These are phyloP conservation scores for Heritiera fomes DNA, from an alignment of 345 rosid genomes.

Conservation along the genomic window DNA sequence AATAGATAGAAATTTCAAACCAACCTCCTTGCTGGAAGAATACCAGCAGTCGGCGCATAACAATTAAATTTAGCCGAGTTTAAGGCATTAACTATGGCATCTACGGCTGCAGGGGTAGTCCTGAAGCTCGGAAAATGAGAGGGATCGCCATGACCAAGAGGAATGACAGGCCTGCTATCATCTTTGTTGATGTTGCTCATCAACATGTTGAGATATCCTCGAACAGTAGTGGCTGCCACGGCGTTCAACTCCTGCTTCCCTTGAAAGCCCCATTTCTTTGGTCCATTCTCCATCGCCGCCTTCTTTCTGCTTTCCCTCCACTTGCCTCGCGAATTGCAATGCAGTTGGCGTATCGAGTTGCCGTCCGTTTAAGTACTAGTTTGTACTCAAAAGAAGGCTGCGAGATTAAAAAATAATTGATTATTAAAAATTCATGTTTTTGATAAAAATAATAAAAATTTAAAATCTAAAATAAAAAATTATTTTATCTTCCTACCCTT, in stretches of 20 bases:
- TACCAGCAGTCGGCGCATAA: conserved; percentile 50
- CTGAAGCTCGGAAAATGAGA: conserved; percentile 59
- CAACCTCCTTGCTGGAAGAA: conserved; percentile 63
- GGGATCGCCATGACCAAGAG: conserved; percentile 79
- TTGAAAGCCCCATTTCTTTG: conserved; percentile 32
- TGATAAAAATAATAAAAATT: no score
- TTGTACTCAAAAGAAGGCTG: no score
- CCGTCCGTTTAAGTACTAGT: neutral
- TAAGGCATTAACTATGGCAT: conserved; percentile 52
- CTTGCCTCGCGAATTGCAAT: neutral
- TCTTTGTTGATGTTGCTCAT: conserved; percentile 20
- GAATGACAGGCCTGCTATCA: conserved; percentile 39
- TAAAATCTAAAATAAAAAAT: no score
- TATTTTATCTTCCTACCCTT: no score
- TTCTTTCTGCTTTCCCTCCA: no score
- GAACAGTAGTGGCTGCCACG: neutral
- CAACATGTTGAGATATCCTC: no score
- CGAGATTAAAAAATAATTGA: no score
- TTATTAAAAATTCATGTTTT: no score
- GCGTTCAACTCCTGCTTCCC: neutral
- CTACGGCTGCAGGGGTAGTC: conserved; percentile 50
- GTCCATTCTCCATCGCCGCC: conserved; percentile 21
- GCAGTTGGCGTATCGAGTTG: neutral
- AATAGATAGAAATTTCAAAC: neutral
- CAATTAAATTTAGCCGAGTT: conserved; percentile 52